These are phyloP conservation scores for Lactifluus hygrophoroides DNA, from an alignment of 768 basidiomycete genomes.

Conservation along the genomic window DNA sequence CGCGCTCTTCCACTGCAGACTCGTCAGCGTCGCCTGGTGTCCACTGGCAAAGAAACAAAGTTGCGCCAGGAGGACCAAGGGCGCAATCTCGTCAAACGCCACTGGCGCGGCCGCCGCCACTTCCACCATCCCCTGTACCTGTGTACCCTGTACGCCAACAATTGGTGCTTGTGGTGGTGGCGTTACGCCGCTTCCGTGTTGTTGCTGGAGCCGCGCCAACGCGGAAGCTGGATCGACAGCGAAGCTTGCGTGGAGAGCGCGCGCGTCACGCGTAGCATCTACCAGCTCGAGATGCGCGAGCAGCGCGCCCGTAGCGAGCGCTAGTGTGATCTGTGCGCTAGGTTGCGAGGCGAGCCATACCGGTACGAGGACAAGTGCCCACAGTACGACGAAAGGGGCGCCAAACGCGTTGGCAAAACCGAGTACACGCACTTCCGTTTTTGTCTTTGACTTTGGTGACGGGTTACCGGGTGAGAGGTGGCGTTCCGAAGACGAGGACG, in stretches of 20 bases:
- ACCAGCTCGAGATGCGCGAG: constrained; percentile 73
- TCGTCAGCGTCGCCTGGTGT: constrained; percentile 82
- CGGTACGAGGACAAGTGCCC: constrained; percentile 53
- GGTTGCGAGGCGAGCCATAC: constrained; percentile 65
- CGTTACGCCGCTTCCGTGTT: neutral
- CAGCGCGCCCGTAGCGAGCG: constrained; percentile 52
- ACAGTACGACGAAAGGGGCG: constrained; percentile 79
- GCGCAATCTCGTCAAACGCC: constrained; percentile 57
- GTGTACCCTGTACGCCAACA: too few species aligned
- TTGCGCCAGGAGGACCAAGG: constrained; percentile 67
- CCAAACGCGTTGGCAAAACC: constrained; percentile 91
- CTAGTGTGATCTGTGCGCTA: constrained; percentile 73
- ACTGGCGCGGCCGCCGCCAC: neutral
- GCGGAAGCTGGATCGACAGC: constrained; percentile 37
- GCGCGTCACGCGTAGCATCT: constrained; percentile 73
- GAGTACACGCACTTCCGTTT: constrained; percentile 47
- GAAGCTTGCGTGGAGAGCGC: constrained; percentile 44
- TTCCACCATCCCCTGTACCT: neutral
- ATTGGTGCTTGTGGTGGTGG: too few species aligned
- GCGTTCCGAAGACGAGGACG: too few species aligned
- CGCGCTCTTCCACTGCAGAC: constrained; percentile 92
- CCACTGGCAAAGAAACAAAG: constrained; percentile 83
- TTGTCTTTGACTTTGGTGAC: neutral
- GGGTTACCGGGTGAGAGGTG: too few species aligned
- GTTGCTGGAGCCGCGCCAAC: constrained; percentile 28